These are phyloP conservation scores for Crucibulum laeve DNA, from an alignment of 768 basidiomycete species.

Conservation along the genomic window DNA sequence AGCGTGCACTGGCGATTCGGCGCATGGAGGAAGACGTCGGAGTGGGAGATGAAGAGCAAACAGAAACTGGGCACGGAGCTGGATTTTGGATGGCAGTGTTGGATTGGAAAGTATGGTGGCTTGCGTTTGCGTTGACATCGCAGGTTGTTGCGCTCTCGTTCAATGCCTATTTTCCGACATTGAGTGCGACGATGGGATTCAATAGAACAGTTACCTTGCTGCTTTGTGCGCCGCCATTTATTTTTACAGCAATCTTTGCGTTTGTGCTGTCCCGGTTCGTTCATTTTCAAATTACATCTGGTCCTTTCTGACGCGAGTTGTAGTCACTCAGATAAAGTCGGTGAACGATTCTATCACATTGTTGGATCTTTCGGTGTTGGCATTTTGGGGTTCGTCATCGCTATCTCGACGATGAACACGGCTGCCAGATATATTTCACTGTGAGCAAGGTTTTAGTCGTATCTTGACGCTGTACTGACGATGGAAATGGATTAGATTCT, in stretches of 20 bases:
- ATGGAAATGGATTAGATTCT: constrained; percentile 39
- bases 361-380: constrained; percentile 52
- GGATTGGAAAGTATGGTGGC: constrained; percentile 86
- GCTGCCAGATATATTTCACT: constrained; percentile 68
- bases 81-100: constrained; percentile 62
- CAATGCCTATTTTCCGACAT: constrained; percentile 78
- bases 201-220: constrained; percentile 61
- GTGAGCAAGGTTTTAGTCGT: constrained; percentile 28
- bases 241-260: constrained; percentile 57
- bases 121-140: constrained; percentile 58
- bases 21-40: constrained; percentile 69
- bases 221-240: constrained; percentile 81
- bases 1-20: constrained; percentile 53
- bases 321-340: constrained; percentile 72
- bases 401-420: constrained; percentile 65
- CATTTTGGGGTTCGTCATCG: constrained; percentile 70
- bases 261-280: constrained; percentile 46
- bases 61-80: constrained; percentile 28
- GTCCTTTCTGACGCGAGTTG: constrained; percentile 10
- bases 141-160: constrained; percentile 66
- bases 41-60: constrained; percentile 43
- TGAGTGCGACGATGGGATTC: constrained; percentile 71
- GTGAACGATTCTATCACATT: constrained; percentile 77
- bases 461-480: background rate
- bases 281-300: background rate